Conservation (phyloP, 139 green algal species). For the Penium margaritaceum region DNA sequence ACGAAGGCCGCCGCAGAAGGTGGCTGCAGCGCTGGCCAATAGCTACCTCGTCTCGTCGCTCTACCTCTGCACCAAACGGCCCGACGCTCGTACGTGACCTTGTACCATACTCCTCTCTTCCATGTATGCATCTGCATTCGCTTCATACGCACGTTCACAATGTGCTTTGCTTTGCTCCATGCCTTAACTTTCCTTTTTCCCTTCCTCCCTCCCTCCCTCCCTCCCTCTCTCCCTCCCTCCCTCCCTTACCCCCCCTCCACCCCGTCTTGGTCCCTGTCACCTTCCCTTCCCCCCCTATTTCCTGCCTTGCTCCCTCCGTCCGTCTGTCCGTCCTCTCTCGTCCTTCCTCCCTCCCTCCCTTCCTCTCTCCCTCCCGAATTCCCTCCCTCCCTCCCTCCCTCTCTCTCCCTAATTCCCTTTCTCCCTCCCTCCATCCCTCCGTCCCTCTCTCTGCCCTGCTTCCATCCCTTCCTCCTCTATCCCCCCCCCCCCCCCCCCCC, state of each 20-base stretch:
- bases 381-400: too few relatives aligned
- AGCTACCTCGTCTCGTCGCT: constrained; percentile 79
- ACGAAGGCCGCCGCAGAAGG: constrained; percentile 65
- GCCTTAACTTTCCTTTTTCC: not conserved
- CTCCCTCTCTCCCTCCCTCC: not conserved
- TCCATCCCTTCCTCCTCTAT: not conserved
- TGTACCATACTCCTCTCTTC: too few relatives aligned
- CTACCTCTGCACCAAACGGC: constrained; percentile 39
- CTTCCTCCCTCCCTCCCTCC: not conserved
- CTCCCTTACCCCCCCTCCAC: too few relatives aligned
- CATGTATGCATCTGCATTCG: too few relatives aligned
- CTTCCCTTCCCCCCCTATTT: not conserved
- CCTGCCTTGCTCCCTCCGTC: too few relatives aligned
- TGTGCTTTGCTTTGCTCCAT: constrained; percentile 53
- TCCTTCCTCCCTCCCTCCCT: not conserved
- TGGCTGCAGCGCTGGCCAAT: constrained; percentile 77
- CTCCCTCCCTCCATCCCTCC: constrained; percentile 53
- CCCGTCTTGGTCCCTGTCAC: not conserved
- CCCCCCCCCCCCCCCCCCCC: not conserved
- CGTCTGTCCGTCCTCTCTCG: not conserved
- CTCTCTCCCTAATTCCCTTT: not conserved
- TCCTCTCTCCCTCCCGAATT: not conserved
- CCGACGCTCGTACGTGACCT: too few relatives aligned
- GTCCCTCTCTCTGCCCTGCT: not conserved
- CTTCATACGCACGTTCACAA: too few relatives aligned